Base-by-base conservation (phyloP, 2,329 filamentous ascomycete genomes). In the Fusarium sterilihyphosum region DNA sequence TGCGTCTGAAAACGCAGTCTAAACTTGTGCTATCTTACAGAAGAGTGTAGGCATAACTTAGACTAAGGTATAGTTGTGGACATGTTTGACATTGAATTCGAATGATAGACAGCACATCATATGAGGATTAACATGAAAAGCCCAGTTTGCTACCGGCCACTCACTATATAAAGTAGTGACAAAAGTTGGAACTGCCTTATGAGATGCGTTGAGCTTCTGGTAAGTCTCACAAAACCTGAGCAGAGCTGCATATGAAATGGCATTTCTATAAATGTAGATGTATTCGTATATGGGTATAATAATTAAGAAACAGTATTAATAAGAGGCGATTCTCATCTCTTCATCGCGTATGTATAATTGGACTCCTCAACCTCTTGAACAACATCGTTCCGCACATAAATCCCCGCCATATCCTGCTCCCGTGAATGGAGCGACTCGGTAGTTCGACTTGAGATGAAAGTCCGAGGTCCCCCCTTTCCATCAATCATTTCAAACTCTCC, bases 351-450 rank as follows among this genome's bases (percentile, higher is more conserved):
- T 13, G 47, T 59, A 20, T 43, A 26, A 13, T 61, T 26, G 1
- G 59, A 38, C 24, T 71, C 44, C 35, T 75, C 71, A 13, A 76
- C 64, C 40, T 76, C 58, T 14, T 74, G 62, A 17, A 73, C 56
- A n/a, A 77, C 67, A 7, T 77, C 71, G 18, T 76, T 73, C 13
- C 64, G 67, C 8, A 77, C 73, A 24, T 73, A 72, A 11, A 77
- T 77, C 0, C 73, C 75, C 0, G 59, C 18, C 40, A 63, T 43
- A 11, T 71, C 63, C 12, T 74, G 62, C 20, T 73, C 68, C 16
- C 61, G n/a, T 0, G 71, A 73, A 8, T 61, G 41, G 8, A 67
- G 38, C 7, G 67, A 64, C 14, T 52, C 61, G 0, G 60, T 59
- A 7, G 50, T 57, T 1, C 58, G 61, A 12, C 71, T 77, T 0